Conservation (phyloP, 768 basidiomycete genomes). For the Porpolomopsis calyptriformis region DNA sequence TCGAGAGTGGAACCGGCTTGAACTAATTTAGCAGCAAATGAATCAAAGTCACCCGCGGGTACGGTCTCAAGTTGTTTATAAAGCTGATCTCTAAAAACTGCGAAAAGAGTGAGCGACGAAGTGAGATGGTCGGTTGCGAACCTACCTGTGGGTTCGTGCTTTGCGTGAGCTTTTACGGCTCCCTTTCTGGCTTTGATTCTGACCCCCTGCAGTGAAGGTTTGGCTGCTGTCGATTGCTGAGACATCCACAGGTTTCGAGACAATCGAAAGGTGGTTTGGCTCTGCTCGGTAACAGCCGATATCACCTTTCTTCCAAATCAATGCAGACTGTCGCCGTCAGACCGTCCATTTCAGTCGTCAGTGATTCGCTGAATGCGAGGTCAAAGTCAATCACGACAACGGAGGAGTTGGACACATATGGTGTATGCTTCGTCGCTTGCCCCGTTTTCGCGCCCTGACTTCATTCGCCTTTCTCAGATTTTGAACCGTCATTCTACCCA, state of each 20-base stretch:
- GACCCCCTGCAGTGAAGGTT: constrained; percentile 89
- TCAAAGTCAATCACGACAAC: constrained; percentile 76
- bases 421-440: constrained; percentile 36
- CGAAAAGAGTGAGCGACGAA: constrained; percentile 5
- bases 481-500: constrained; percentile 67
- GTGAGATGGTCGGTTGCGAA: constrained; percentile 5
- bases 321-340: neutral
- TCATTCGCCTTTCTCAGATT: constrained; percentile 29
- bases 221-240: constrained; percentile 74
- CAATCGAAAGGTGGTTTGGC: constrained; percentile 6
- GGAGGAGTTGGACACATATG: constrained; percentile 57
- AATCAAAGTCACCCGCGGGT: constrained; percentile 70
- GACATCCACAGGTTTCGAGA: constrained; percentile 64
- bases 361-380: constrained; percentile 65
- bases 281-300: neutral
- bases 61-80: constrained; percentile 85
- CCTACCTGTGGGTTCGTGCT: constrained; percentile 78
- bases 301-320: neutral
- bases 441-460: neutral
- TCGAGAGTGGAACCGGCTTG: constrained; percentile 91
- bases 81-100: constrained; percentile 90
- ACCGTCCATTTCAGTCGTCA: constrained; percentile 19
- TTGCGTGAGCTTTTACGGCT: constrained; percentile 84
- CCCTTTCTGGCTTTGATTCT: constrained; percentile 90
- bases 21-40: constrained; percentile 71